Conservation (phyloP, 2,329 filamentous ascomycete genomes). For the Westerdykella ornata region DNA sequence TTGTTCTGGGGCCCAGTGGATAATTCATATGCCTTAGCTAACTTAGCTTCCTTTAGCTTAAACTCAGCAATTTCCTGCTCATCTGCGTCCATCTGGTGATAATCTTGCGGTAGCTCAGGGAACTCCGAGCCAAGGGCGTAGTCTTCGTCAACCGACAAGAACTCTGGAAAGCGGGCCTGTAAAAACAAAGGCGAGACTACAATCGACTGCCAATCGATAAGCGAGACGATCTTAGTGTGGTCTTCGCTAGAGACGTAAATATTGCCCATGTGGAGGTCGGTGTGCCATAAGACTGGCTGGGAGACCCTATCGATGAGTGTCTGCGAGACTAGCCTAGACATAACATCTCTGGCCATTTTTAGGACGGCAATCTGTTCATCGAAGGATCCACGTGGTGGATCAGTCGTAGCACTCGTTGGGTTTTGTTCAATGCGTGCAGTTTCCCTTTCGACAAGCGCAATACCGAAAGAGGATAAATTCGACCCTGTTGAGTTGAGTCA, state of each 20-base stretch:
- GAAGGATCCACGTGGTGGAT: constrained; percentile 8
- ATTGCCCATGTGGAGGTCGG: constrained; percentile 38
- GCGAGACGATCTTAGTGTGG: constrained; percentile 12
- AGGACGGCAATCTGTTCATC: constrained; percentile 12
- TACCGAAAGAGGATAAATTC: constrained; percentile 12
- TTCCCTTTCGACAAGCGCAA: constrained; percentile 16
- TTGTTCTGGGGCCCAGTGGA: constrained; percentile 17
- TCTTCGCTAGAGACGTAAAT: constrained; percentile 25
- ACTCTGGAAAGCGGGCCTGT: constrained; percentile 15
- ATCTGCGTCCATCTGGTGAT: constrained; percentile 6
- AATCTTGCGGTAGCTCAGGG: constrained; percentile 9
- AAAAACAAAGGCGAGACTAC: constrained; percentile 18
- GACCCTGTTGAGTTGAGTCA: constrained; percentile 13
- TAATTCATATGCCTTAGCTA: constrained; percentile 29
- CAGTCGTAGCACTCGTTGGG: constrained; percentile 1
- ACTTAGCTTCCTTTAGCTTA: constrained; percentile 9
- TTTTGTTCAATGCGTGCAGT: constrained; percentile 8
- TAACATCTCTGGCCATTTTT: constrained; percentile 10
- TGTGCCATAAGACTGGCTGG: constrained; percentile 24
- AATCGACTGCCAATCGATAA: constrained; percentile 23
- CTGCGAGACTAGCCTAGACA: constrained; percentile 7
- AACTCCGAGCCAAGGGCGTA: constrained; percentile 7
- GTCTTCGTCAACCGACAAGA: constrained; percentile 13
- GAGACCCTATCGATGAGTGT: constrained; percentile 5
- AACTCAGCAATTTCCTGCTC: constrained; percentile 5